Percentiles rank a stretch among this genome's conserved stretches.
phyloP scores from a whole-genome alignment of 768 basidiomycete species.

The Suillus fuscotomentosus region DNA sequence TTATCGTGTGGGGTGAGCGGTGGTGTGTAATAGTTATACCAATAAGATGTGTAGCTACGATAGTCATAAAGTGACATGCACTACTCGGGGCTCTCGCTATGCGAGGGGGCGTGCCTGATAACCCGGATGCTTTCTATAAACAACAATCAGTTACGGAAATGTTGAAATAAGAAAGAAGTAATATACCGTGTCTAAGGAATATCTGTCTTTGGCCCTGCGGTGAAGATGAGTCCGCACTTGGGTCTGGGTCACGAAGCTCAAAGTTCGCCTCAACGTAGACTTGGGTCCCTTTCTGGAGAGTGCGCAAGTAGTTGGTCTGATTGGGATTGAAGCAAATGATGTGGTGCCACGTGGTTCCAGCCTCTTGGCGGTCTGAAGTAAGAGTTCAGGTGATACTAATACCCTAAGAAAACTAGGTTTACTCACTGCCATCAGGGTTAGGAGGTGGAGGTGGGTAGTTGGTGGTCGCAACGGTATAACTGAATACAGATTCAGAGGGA shows the following conservation, averaged over 20 bases:
- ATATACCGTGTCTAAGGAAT: constrained; percentile 75
- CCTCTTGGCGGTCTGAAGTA: constrained; percentile 47
- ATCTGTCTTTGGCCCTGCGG: constrained; percentile 79
- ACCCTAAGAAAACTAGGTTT: background rate
- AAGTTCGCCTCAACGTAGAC: constrained; percentile 83
- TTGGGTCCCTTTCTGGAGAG: constrained; percentile 63
- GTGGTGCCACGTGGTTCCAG: constrained; percentile 71
- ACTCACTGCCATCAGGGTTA: constrained; percentile 61
- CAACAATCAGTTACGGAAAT: constrained; percentile 7
- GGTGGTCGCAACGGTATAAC: constrained; percentile 76
- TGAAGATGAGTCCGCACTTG: constrained; percentile 60
- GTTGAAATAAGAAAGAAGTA: background rate
- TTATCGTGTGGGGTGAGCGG: constrained; percentile 5
- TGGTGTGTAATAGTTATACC: background rate
- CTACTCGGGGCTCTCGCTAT: constrained; percentile 11
- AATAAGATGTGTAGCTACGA: background rate
- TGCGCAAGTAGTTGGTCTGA: constrained; percentile 63
- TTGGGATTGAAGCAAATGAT: constrained; percentile 68
- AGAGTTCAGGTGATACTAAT: background rate
- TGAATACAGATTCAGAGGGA: constrained; percentile 26
- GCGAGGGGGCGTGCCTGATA: constrained; percentile 33
- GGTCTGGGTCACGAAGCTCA: constrained; percentile 72
- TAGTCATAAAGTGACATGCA: background rate
- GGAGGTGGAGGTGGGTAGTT: constrained; percentile 58
- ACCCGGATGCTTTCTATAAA: constrained; percentile 55